Conservation (phyloP, 164 flowering plant genomes). For the Nymphaea thermarum region DNA sequence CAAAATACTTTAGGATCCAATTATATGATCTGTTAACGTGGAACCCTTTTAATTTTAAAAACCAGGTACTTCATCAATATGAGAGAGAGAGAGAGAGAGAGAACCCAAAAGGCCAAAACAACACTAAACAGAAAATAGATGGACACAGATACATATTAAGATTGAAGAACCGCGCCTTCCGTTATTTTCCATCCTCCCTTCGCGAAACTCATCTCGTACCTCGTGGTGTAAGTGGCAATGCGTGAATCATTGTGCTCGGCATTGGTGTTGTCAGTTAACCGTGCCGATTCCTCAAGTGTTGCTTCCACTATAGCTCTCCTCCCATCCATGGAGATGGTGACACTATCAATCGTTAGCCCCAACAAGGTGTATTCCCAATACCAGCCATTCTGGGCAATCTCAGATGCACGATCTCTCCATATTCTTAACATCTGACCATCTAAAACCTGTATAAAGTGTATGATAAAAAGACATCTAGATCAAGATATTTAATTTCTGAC, state of each 20-base stretch:
- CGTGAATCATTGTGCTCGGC: constrained; percentile 79
- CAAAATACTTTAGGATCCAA: too few species aligned
- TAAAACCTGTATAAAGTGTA: constrained; percentile 37
- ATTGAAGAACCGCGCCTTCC: constrained; percentile 83
- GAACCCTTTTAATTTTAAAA: too few species aligned
- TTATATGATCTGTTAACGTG: too few species aligned
- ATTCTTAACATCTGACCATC: constrained; percentile 90
- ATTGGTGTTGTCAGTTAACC: constrained; percentile 41
- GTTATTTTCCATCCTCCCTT: constrained; percentile 80
- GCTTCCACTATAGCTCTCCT: constrained; percentile 82
- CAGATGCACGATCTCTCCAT: constrained; percentile 80
- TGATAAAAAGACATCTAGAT: neutral
- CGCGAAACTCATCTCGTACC: constrained; percentile 57
- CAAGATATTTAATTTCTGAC: too few species aligned
- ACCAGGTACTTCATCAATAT: too few species aligned
- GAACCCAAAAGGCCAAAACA: too few species aligned
- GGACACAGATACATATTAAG: constrained; percentile 16
- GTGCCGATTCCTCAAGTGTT: constrained; percentile 74
- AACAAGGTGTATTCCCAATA: constrained; percentile 63
- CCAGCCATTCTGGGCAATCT: constrained; percentile 76
- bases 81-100: too few species aligned
- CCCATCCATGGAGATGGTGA: constrained; percentile 79
- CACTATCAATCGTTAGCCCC: constrained; percentile 72
- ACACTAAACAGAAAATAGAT: too few species aligned
- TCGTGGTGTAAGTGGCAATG: constrained; percentile 64